Evolutionary conservation across 176 grass and related monocot genomes (phyloP).

Genomic region (Oryza rufipogon): DNA sequence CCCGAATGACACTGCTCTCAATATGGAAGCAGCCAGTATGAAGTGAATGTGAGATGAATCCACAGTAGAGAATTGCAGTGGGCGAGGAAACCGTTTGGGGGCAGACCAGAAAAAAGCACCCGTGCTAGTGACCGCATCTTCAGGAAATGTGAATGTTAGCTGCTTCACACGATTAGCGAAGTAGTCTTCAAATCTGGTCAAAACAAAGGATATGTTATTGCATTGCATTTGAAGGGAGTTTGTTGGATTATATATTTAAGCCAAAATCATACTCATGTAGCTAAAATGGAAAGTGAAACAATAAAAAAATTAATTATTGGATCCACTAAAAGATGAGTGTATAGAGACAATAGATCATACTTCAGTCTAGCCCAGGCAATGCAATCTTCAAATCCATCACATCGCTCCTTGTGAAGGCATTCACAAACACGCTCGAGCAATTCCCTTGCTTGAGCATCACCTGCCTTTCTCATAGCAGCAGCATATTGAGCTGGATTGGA

Average conservation of each 20-base stretch:
- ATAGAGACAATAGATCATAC: conserved; percentile 55
- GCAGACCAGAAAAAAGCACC: conserved; percentile 82
- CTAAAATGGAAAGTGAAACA: not conserved
- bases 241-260: conserved; percentile 13
- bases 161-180: conserved; percentile 81
- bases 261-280: conserved; percentile 10
- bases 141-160: conserved; percentile 78
- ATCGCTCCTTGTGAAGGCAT: conserved; percentile 68
- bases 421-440: conserved; percentile 55
- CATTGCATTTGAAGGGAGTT: not conserved
- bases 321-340: conserved; percentile 4
- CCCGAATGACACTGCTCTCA: conserved; percentile 71
- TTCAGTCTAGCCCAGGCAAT: conserved; percentile 71
- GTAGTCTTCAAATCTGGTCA: conserved; percentile 78
- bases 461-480: conserved; percentile 66
- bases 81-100: conserved; percentile 72
- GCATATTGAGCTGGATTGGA: conserved; percentile 62
- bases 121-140: conserved; percentile 70
- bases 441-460: conserved; percentile 79
- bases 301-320: conserved; percentile 9
- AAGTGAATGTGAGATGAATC: conserved; percentile 67
- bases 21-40: conserved; percentile 67
- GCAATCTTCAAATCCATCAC: conserved; percentile 72
- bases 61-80: conserved; percentile 62
- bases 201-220: conserved; percentile 11